A percentile compares a stretch with the other conserved stretches of the same genome.
Conservation (phyloP, 306 rosid species). For the Vigna radiata region DNA sequence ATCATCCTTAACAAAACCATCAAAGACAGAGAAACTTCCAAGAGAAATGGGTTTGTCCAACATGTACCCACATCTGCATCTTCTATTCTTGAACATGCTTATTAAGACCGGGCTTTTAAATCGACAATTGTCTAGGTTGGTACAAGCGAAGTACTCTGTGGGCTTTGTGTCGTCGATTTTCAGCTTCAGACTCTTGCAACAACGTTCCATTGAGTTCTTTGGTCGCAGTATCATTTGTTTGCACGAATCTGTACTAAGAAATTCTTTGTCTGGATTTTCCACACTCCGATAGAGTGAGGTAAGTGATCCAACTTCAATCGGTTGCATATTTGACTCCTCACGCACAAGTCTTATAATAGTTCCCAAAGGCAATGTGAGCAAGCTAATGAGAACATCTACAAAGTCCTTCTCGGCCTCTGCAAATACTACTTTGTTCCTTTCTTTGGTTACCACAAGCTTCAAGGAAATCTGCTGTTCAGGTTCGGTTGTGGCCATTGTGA, state of each 20-base stretch:
- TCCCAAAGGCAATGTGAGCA: not conserved
- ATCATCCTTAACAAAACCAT: not conserved
- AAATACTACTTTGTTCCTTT: too few relatives aligned
- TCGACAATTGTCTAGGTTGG: not conserved
- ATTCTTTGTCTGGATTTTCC: too few relatives aligned
- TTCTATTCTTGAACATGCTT: not conserved
- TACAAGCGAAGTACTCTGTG: not conserved
- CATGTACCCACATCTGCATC: not conserved
- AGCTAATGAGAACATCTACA: not conserved
- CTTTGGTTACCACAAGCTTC: too few relatives aligned
- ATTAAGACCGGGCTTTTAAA: accelerated
- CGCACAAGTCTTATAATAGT: not conserved
- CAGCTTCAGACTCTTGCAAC: not conserved
- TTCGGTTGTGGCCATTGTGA: too few relatives aligned
- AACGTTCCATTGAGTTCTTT: not conserved
- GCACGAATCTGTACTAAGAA: not conserved
- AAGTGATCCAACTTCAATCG: not conserved
- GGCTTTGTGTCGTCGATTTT: not conserved
- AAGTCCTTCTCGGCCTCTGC: not conserved
- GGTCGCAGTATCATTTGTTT: not conserved
- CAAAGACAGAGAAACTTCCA: too few relatives aligned
- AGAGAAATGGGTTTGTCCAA: not conserved
- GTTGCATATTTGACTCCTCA: not conserved
- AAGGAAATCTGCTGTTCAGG: too few relatives aligned
- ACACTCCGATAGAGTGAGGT: not conserved